phyloP scores from a whole-genome alignment of 768 basidiomycete genomes.

The Dentipellis fragilis region DNA sequence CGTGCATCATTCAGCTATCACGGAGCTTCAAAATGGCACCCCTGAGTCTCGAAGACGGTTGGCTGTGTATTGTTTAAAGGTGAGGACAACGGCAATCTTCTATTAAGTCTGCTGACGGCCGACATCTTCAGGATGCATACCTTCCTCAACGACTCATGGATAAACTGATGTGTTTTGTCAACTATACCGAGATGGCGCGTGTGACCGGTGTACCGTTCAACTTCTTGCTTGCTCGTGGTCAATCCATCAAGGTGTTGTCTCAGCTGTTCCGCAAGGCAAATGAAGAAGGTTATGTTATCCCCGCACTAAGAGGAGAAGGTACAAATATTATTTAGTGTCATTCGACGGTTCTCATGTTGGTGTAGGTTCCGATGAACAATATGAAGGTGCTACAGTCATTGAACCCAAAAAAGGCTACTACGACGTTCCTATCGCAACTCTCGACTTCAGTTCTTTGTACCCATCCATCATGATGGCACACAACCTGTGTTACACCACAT shows the following conservation, averaged over 20 bases:
- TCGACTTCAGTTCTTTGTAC: constrained; percentile 97
- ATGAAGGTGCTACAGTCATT: constrained; percentile 98
- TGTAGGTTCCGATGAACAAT: constrained; percentile 85
- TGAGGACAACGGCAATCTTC: constrained; percentile 18
- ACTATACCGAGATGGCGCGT: constrained; percentile 98
- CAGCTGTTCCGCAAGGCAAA: constrained; percentile 92
- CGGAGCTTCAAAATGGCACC: constrained; percentile 94
- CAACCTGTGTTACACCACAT: constrained; percentile 95
- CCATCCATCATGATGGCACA: constrained; percentile 99
- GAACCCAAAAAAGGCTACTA: constrained; percentile 96
- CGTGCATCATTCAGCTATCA: constrained; percentile 97
- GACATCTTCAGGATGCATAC: constrained; percentile 74
- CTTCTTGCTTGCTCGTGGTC: constrained; percentile 84
- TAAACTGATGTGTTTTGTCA: constrained; percentile 98
- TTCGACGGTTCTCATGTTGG: neutral
- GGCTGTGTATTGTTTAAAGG: constrained; percentile 98
- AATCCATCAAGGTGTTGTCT: constrained; percentile 97
- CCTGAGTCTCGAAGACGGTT: constrained; percentile 85
- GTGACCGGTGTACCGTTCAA: constrained; percentile 99
- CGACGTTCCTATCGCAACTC: constrained; percentile 90
- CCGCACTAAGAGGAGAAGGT: constrained; percentile 82
- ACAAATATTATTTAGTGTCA: constrained; percentile 1
- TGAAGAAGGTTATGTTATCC: constrained; percentile 84
- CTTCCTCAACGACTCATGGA: constrained; percentile 93
- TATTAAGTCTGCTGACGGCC: no score